phyloP scores from a whole-genome alignment of 1,139 yeast genomes.

The Sporopachydermia cereana region DNA sequence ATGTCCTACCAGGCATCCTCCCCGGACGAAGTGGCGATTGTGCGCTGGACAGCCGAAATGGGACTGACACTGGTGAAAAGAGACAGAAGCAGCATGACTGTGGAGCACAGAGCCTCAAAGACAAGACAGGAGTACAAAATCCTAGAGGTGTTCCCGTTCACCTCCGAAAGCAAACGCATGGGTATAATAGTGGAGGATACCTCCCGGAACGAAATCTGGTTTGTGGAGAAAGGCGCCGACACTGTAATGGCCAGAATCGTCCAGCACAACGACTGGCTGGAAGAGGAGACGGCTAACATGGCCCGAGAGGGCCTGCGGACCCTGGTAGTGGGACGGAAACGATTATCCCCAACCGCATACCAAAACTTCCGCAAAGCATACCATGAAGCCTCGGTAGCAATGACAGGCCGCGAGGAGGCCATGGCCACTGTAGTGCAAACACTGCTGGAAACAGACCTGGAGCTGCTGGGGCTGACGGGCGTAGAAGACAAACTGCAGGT shows the following conservation, averaged over 20 bases:
- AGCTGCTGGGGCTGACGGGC: constrained; percentile 86
- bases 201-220: constrained; percentile 61
- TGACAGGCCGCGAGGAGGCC: constrained; percentile 64
- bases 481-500: constrained; percentile 92
- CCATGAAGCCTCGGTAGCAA: constrained; percentile 60
- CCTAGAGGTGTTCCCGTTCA: constrained; percentile 82
- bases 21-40: constrained; percentile 97
- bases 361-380: constrained; percentile 55
- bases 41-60: constrained; percentile 76
- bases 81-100: constrained; percentile 64
- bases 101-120: constrained; percentile 53
- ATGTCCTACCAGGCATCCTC: constrained; percentile 92
- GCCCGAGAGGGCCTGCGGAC: constrained; percentile 97
- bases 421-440: constrained; percentile 60
- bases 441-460: constrained; percentile 73
- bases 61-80: constrained; percentile 73
- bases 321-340: constrained; percentile 79
- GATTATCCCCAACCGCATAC: constrained; percentile 40
- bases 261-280: constrained; percentile 84
- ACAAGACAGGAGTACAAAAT: constrained; percentile 50
- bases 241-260: constrained; percentile 88
- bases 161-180: constrained; percentile 93
- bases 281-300: constrained; percentile 95
- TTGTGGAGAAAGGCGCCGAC: constrained; percentile 92
- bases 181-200: constrained; percentile 70